A percentile compares a stretch with the other conserved stretches of the same genome.
Evolutionary conservation across 306 rosid genomes (phyloP).

Genomic region (Cotoneaster glaucophyllus): DNA sequence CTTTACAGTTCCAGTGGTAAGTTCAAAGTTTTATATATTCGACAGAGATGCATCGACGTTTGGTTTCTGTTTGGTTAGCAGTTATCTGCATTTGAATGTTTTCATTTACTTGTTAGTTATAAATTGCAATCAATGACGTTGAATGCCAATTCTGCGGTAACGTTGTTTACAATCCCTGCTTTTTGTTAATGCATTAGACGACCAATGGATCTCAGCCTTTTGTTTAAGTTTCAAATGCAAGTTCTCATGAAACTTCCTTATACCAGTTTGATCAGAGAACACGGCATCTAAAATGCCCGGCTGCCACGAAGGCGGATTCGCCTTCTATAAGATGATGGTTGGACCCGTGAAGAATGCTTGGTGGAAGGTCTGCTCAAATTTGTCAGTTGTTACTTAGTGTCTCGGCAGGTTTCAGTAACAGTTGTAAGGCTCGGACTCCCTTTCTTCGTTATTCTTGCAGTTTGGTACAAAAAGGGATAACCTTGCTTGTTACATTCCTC

Average conservation of each 20-base stretch:
- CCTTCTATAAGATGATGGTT: constrained; percentile 71
- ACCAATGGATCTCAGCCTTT: background rate
- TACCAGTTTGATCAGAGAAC: constrained; percentile 59
- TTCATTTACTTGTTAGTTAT: background rate
- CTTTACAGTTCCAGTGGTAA: constrained; percentile 66
- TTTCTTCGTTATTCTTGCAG: background rate
- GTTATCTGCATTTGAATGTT: background rate
- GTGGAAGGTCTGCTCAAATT: constrained; percentile 16
- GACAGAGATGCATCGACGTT: background rate
- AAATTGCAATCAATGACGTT: background rate
- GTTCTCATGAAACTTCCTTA: constrained; percentile 25
- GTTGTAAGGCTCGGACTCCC: background rate
- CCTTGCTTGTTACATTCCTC: background rate
- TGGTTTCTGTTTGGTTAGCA: constrained; percentile 13
- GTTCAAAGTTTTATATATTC: constrained; percentile 18
- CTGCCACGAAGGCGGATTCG: constrained; percentile 87
- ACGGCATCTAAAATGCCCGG: constrained; percentile 87
- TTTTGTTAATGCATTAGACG: background rate
- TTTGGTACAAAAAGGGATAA: background rate
- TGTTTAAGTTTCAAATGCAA: constrained; percentile 1
- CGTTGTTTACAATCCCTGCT: background rate
- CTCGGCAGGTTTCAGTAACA: constrained; percentile 3
- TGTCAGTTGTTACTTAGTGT: background rate
- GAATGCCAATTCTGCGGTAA: background rate
- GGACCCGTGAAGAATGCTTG: constrained; percentile 40